Evolutionary conservation across 495 filamentous ascomycete species (phyloP).

Genomic region (Cercophora scortea): DNA sequence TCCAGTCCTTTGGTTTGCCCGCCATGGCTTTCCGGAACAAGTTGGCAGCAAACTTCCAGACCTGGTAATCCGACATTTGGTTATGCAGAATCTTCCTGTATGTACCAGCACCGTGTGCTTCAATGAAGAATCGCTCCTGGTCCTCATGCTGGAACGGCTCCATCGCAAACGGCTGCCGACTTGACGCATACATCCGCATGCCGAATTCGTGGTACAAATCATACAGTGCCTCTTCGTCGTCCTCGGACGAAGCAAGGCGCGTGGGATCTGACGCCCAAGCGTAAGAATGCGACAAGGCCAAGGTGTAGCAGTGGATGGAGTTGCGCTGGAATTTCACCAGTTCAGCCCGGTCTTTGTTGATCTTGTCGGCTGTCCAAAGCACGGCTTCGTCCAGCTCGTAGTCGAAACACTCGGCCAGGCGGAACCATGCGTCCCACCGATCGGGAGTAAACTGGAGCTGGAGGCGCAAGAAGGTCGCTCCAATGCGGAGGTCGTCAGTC

Average conservation of each 20-base stretch:
- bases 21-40: slow-evolving; percentile 70
- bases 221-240: slow-evolving; percentile 59
- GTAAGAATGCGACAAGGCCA: slow-evolving; percentile 70
- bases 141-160: slow-evolving; percentile 68
- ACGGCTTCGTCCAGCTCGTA: slow-evolving; percentile 85
- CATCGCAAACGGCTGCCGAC: slow-evolving; percentile 89
- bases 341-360: slow-evolving; percentile 76
- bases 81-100: slow-evolving; percentile 66
- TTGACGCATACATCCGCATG: slow-evolving; percentile 80
- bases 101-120: slow-evolving; percentile 55
- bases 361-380: slow-evolving; percentile 91
- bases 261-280: slow-evolving; percentile 51
- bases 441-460: slow-evolving; percentile 80
- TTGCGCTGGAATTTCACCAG: slow-evolving; percentile 68
- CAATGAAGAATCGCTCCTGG: slow-evolving; percentile 69
- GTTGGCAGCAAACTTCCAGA: slow-evolving; percentile 76
- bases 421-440: slow-evolving; percentile 94
- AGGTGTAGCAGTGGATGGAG: slow-evolving; percentile 87
- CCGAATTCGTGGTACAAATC: slow-evolving; percentile 88
- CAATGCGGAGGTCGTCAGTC: slow-evolving; percentile 80
- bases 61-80: slow-evolving; percentile 64
- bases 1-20: slow-evolving; percentile 76
- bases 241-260: slow-evolving; percentile 33
- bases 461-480: slow-evolving; percentile 69
- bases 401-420: slow-evolving; percentile 86